A percentile compares a stretch with the other conserved stretches of the same genome.
Conservation (phyloP, 106 monocot genomes). For the Apostasia shenzhenica region DNA sequence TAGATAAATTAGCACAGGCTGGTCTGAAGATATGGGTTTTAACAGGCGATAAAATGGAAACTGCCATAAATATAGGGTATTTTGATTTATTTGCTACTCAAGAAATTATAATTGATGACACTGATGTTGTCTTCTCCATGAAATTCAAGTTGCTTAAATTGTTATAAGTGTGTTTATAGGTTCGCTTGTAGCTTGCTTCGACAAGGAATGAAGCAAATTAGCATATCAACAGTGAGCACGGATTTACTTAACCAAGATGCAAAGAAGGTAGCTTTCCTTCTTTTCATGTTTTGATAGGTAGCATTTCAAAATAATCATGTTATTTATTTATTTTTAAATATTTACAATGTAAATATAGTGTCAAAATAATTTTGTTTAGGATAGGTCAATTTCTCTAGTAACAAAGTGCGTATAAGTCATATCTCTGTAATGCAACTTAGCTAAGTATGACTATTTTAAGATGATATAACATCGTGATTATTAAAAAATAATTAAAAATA, state of each 20-base stretch:
- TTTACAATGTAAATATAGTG: too few species aligned
- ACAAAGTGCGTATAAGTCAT: too few species aligned
- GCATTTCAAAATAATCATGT: too few species aligned
- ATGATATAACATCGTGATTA: too few species aligned
- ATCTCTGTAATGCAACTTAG: too few species aligned
- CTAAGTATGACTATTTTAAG: too few species aligned
- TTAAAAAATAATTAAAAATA: too few species aligned
- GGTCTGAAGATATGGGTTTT: slow-evolving; percentile 90
- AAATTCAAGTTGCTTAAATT: neutral
- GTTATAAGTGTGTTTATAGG: slow-evolving; percentile 10
- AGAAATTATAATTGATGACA: too few species aligned
- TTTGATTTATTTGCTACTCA: neutral
- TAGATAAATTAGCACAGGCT: slow-evolving; percentile 86
- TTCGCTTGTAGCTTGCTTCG: slow-evolving; percentile 79
- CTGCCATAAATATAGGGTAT: slow-evolving; percentile 90
- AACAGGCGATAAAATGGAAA: slow-evolving; percentile 95
- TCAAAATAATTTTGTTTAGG: too few species aligned
- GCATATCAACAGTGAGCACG: slow-evolving; percentile 23
- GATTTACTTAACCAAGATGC: slow-evolving; percentile 25
- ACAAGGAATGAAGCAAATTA: slow-evolving; percentile 78
- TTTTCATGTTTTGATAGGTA: slow-evolving; percentile 2
- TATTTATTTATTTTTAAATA: too few species aligned
- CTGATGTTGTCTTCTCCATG: neutral
- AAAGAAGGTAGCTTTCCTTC: slow-evolving; percentile 22
- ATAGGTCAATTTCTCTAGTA: too few species aligned